phyloP scores from a whole-genome alignment of 306 rosid genomes.

The Cajanus cajan region DNA sequence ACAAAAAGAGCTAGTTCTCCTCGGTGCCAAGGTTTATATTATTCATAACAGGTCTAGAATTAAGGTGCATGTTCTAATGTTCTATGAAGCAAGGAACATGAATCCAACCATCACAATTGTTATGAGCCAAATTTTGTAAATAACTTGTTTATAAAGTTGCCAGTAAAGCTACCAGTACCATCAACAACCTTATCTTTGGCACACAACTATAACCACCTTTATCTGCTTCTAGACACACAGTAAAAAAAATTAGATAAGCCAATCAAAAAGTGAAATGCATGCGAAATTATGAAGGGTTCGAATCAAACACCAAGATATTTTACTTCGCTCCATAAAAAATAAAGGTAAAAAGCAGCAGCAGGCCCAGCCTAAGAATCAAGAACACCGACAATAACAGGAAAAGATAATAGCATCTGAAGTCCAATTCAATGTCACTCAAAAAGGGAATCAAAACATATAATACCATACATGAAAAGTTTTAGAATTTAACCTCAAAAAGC shows the following conservation, averaged over 20 bases:
- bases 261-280: too few species aligned
- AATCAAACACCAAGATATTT: background rate
- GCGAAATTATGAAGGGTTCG: background rate
- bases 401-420: background rate
- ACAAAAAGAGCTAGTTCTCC: background rate
- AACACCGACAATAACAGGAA: background rate
- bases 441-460: background rate
- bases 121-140: background rate
- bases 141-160: background rate
- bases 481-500: background rate
- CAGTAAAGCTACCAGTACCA: background rate
- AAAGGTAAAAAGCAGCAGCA: background rate
- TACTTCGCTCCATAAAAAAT: background rate
- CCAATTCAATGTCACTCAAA: too few species aligned
- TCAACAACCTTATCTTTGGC: background rate
- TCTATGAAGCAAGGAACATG: background rate
- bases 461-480: background rate
- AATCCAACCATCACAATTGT: background rate
- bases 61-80: background rate
- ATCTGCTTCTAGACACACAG: slow-evolving; percentile 4
- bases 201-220: slow-evolving; percentile 1
- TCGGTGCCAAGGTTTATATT: background rate
- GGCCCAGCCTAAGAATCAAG: background rate
- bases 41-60: background rate
- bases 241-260: slow-evolving; percentile 8